Evolutionary conservation across 2,329 filamentous ascomycete species (phyloP).

Genomic region (Penicillium sp.): DNA sequence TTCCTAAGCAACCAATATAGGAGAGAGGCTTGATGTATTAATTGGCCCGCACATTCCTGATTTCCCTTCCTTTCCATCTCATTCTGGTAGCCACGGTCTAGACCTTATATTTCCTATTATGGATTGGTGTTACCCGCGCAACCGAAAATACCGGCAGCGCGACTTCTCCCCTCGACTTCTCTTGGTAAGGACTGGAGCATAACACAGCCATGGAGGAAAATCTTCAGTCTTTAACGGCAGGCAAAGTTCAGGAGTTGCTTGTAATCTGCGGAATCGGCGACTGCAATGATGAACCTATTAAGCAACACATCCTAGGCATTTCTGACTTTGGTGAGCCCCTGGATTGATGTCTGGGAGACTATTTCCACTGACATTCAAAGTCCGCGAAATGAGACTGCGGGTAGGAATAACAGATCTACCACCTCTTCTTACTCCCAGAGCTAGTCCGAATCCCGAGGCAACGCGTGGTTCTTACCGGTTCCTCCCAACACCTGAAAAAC

Average conservation of each 20-base stretch:
- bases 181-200: too few species aligned
- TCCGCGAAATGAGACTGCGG: conserved; percentile 1
- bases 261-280: conserved; percentile 1
- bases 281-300: conserved; percentile 4
- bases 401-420: conserved; percentile 9
- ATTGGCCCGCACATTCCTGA: too few species aligned
- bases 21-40: too few species aligned
- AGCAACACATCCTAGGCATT: conserved; percentile 5
- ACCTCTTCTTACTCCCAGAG: conserved; percentile 5
- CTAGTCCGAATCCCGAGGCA: conserved; percentile 5
- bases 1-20: too few species aligned
- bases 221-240: conserved; percentile 1
- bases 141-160: too few species aligned
- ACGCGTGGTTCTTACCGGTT: conserved; percentile 9
- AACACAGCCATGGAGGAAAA: conserved; percentile 3
- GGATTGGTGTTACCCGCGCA: too few species aligned
- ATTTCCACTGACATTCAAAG: background rate
- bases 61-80: too few species aligned
- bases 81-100: too few species aligned
- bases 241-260: conserved; percentile 3
- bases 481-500: conserved; percentile 1
- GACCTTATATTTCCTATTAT: too few species aligned
- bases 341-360: background rate
- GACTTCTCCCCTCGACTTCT: too few species aligned
- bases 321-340: conserved; percentile 1